Evolutionary conservation across 306 rosid species (phyloP), one percentile per base, ranked within the genome.

Genomic region (Trifolium subterraneum): DNA sequence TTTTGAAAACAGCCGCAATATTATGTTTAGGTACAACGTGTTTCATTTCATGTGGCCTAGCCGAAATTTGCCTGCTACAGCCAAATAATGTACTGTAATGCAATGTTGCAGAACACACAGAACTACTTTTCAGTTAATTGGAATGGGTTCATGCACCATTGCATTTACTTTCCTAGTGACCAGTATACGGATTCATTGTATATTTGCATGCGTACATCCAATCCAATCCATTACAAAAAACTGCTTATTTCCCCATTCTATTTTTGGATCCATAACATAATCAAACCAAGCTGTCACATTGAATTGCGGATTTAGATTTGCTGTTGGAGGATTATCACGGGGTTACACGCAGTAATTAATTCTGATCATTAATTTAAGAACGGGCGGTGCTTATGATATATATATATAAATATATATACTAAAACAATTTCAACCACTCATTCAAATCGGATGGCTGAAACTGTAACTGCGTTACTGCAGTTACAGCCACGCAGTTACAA

Each of bases 131-230:
- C 11, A 31, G 10, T 13, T 20, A 22, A 22, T 22, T 22, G 22
- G 36, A 48, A 66, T 27, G 51, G 76, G 55, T 78, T 68, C 68
- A 79, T 55, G 50, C 78, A 72, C 23, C 71, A 66, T 11, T 27
- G 10, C 8, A 19, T 10, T 64, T 69, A 62, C 39, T 64, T 77
- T 38, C 39, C 44, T 16, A 22, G 48, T 15, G 7, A 55, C 33
- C 8, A 20, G 1, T 22, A 50, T 55, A 65, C 29, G 1, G 50
- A 64, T 70, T 48, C 86, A 66, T 63, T 54, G 79, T 59, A 71
- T 22, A 38, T 20, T 64, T 64, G 58, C 81, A 44, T 63, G 48
- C 25, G 29, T 36, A 8, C 9, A 29, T 29, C 6, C 6, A 18
- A 52, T 19, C 27, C 54, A 48, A 14, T 31, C 22, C 14, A 23